Conservation (phyloP, 495 filamentous ascomycete genomes). For the Penicillium roqueforti region DNA sequence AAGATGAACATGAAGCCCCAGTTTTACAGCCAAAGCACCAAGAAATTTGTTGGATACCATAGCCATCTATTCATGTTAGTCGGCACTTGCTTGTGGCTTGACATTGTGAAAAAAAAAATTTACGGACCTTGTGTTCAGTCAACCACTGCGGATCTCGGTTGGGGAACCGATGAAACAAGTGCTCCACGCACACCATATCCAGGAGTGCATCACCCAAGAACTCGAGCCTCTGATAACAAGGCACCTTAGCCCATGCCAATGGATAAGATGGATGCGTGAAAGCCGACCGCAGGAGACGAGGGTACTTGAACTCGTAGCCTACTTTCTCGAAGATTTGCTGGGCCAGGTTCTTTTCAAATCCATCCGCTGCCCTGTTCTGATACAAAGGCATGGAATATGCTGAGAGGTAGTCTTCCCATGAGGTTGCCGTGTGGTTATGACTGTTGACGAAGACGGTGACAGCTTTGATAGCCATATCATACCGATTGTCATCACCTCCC, state of each 20-base stretch:
- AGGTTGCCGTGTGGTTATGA: constrained; percentile 59
- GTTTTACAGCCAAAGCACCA: constrained; percentile 69
- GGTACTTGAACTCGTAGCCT: constrained; percentile 76
- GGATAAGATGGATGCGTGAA: constrained; percentile 86
- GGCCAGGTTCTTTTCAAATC: constrained; percentile 59
- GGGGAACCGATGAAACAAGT: constrained; percentile 72
- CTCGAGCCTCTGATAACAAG: constrained; percentile 87
- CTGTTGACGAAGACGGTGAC: constrained; percentile 72
- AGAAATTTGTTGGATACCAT: constrained; percentile 98
- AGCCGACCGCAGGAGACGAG: constrained; percentile 73
- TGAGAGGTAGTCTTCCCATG: constrained; percentile 67
- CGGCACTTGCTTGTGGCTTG: neutral
- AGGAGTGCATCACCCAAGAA: constrained; percentile 89
- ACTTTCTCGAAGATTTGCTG: constrained; percentile 60
- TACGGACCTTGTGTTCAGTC: constrained; percentile 81
- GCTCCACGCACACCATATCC: constrained; percentile 81
- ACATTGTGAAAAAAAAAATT: too few relatives aligned
- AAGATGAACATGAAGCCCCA: constrained; percentile 74
- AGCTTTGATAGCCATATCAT: constrained; percentile 79
- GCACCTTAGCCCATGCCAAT: constrained; percentile 67
- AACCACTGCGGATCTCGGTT: constrained; percentile 91
- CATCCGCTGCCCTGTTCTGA: constrained; percentile 51
- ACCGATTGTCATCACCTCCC: constrained; percentile 49
- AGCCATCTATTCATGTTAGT: constrained; percentile 60
- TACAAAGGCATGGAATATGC: constrained; percentile 70